Base-by-base conservation (phyloP, 202 grass and related monocot species). In the Musa balbisiana region DNA sequence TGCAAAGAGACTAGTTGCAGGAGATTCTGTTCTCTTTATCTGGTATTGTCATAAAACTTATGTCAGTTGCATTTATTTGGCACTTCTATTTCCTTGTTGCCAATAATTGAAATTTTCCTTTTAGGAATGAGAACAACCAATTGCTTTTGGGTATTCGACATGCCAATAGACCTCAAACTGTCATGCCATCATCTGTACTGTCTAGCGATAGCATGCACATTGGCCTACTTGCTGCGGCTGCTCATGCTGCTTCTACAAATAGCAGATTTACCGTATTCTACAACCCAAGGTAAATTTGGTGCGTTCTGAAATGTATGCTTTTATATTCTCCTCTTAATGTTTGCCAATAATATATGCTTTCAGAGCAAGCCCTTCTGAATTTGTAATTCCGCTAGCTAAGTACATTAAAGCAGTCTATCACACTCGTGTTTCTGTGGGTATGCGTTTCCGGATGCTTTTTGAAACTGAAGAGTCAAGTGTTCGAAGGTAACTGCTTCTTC, bases 201-300 rank as follows among this genome's bases (percentile, higher is more conserved):
- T 76, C 74, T 15, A 64, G 74, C 12, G 74, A 76, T 64, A 76
- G 74, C 59, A 76, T 76, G 74, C 74, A 76, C 59, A 76, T 76
- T 24, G 74, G 74, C 27, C 56, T 76, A 51, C 74, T 76, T 64
- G 74, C 74, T 76, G 74, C 74, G 22, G 74, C 74, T 52, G 74
- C 74, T 24, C 74, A 76, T 64, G 74, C 74, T 52, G 59, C 74
- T 52, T 33, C 74, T 24, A 76, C 74, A 24, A 76, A 76, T 76
- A 76, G 74, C 59, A 27, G 74, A 17, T 76, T 76, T 27, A 76
- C 74, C 2, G 64, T 76, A 64, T 76, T 76, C 43, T 76, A 76
- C 22, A 76, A 76, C 43, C 74, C 74, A 3, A 63, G 74, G 74
- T 76, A 76, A 76, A 64, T 12, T 51, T 11, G 8, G 56, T 49